A percentile compares a stretch with the other conserved stretches of the same genome.
phyloP scores from a whole-genome alignment of 768 basidiomycete species.

The Guyanaporus albipodus region DNA sequence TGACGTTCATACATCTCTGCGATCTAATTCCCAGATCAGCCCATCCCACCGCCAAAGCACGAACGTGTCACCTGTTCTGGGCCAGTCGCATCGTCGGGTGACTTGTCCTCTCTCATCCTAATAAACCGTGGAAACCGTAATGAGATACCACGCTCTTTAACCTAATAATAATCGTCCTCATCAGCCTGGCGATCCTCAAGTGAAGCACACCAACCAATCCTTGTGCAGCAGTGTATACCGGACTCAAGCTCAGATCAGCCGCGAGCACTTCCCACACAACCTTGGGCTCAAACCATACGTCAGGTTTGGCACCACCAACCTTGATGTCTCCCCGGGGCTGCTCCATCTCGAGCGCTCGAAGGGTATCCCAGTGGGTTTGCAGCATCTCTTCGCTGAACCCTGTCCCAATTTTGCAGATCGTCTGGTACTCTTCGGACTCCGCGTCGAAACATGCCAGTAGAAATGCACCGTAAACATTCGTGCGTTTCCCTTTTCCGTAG shows the following conservation, averaged over 20 bases:
- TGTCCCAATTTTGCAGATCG: slow-evolving; percentile 98
- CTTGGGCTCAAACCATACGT: slow-evolving; percentile 97
- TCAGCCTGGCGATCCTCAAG: not conserved
- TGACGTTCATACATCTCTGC: slow-evolving; percentile 94
- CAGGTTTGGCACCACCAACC: slow-evolving; percentile 90
- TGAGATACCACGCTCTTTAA: slow-evolving; percentile 89
- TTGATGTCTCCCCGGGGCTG: slow-evolving; percentile 81
- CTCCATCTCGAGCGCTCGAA: slow-evolving; percentile 72
- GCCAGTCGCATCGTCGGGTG: slow-evolving; percentile 85
- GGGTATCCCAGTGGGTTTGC: slow-evolving; percentile 70
- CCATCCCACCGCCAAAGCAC: not conserved
- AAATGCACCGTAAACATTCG: slow-evolving; percentile 97
- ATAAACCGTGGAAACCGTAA: slow-evolving; percentile 96
- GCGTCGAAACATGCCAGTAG: slow-evolving; percentile 94
- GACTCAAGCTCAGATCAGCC: slow-evolving; percentile 94
- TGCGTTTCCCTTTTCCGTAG: slow-evolving; percentile 96
- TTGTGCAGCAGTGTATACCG: slow-evolving; percentile 92
- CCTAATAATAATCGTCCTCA: slow-evolving; percentile 38
- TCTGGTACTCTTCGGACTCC: slow-evolving; percentile 92
- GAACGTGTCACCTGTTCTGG: slow-evolving; percentile 73
- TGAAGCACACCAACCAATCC: slow-evolving; percentile 59
- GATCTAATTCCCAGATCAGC: slow-evolving; percentile 45
- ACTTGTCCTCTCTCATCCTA: slow-evolving; percentile 89
- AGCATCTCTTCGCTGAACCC: slow-evolving; percentile 94
- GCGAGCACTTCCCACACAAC: slow-evolving; percentile 98